Evolutionary conservation across 345 rosid genomes (phyloP).

Genomic region (Combretum micranthum): DNA sequence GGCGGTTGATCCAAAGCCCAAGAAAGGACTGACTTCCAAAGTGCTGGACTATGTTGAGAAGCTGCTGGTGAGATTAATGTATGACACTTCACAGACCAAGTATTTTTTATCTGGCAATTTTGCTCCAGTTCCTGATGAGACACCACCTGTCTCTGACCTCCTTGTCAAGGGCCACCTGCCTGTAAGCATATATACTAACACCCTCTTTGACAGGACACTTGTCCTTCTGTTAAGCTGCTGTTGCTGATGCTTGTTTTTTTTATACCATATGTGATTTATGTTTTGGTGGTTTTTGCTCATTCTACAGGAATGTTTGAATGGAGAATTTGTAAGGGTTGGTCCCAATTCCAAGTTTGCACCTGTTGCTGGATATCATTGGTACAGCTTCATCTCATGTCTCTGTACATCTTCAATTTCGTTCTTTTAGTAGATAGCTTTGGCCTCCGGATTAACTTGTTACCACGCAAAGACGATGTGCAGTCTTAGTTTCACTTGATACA

Average conservation of each 20-base stretch:
- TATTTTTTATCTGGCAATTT: slow-evolving; percentile 87
- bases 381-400: not conserved
- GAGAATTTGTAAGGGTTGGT: slow-evolving; percentile 87
- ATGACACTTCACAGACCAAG: slow-evolving; percentile 59
- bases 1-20: slow-evolving; percentile 60
- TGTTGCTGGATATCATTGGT: slow-evolving; percentile 97
- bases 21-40: slow-evolving; percentile 58
- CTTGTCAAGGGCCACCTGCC: slow-evolving; percentile 74
- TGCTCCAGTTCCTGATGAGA: slow-evolving; percentile 63
- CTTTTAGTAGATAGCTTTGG: not conserved
- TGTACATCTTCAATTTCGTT: not conserved
- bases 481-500: no score
- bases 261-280: not conserved
- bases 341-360: slow-evolving; percentile 87
- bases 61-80: slow-evolving; percentile 60
- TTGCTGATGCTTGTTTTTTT: not conserved
- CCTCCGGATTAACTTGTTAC: no score
- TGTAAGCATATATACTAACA: slow-evolving; percentile 23
- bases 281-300: not conserved
- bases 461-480: no score
- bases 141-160: slow-evolving; percentile 67
- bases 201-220: not conserved
- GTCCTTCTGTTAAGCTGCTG: no score
- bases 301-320: slow-evolving; percentile 66
- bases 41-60: slow-evolving; percentile 64